Evolutionary conservation across 768 basidiomycete genomes (phyloP).

Genomic region (Atractiella rhizophila): DNA sequence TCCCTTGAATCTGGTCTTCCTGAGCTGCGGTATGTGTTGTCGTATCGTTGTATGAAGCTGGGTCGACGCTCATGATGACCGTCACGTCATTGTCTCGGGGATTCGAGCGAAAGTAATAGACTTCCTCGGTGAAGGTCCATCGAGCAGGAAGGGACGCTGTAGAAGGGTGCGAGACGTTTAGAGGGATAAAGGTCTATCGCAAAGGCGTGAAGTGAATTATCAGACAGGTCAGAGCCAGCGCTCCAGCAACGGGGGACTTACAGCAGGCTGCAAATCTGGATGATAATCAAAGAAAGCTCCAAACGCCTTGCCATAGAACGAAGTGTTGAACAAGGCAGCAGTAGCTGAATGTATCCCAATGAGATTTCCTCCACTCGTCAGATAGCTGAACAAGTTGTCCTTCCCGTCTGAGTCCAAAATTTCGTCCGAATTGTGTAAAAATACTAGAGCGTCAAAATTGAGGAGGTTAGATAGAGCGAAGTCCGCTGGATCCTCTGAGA

Average conservation of each 20-base stretch:
- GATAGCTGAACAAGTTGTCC: slow-evolving; percentile 2
- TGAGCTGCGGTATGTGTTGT: too few species aligned
- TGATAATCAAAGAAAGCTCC: slow-evolving; percentile 8
- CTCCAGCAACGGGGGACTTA: too few species aligned
- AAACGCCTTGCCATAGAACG: slow-evolving; percentile 5
- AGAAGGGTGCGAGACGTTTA: slow-evolving; percentile 3
- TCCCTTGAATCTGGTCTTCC: too few species aligned
- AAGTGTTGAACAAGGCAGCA: neutral
- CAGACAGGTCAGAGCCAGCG: too few species aligned
- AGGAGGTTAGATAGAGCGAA: slow-evolving; percentile 14
- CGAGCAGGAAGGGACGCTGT: slow-evolving; percentile 1
- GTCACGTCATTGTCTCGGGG: slow-evolving; percentile 3
- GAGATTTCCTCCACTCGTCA: slow-evolving; percentile 2
- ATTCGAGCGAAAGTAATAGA: slow-evolving; percentile 6
- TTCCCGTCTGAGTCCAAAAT: slow-evolving; percentile 5
- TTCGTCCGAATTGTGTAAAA: slow-evolving; percentile 4
- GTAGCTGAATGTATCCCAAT: slow-evolving; percentile 7
- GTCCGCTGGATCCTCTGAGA: too few species aligned
- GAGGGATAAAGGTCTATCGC: slow-evolving; percentile 4
- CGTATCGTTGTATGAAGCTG: too few species aligned
- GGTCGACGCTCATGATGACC: too few species aligned
- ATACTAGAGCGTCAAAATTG: neutral
- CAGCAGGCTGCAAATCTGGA: slow-evolving; percentile 5
- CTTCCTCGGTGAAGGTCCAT: slow-evolving; percentile 8
- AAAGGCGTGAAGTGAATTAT: too few species aligned